Evolutionary conservation across 257 asterid genomes (phyloP).

Genomic region (Ligustrum vulgare): DNA sequence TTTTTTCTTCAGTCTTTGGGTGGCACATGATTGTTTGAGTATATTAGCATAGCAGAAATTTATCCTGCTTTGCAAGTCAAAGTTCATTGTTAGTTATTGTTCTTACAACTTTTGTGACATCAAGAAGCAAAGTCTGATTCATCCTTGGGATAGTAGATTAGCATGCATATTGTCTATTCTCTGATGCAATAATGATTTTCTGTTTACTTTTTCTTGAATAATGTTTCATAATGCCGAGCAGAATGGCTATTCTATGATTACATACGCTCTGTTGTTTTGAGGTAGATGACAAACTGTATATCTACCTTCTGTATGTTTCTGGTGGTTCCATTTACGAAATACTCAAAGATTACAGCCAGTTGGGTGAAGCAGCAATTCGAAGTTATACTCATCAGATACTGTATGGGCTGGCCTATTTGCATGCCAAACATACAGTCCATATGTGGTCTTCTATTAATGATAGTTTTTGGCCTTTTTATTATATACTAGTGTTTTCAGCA

Average conservation of each 20-base stretch:
- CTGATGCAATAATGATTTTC: slow-evolving; percentile 12
- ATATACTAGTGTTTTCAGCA: neutral
- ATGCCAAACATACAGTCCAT: slow-evolving; percentile 57
- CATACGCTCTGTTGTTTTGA: slow-evolving; percentile 25
- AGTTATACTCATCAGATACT: slow-evolving; percentile 57
- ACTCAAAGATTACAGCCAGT: slow-evolving; percentile 63
- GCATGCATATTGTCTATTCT: too few relatives aligned
- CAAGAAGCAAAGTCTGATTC: too few relatives aligned
- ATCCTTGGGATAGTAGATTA: too few relatives aligned
- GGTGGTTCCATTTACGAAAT: slow-evolving; percentile 71
- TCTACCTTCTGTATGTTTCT: slow-evolving; percentile 64
- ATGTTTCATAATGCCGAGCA: slow-evolving; percentile 7
- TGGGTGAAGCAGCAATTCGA: slow-evolving; percentile 62
- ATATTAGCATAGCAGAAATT: slow-evolving; percentile 10
- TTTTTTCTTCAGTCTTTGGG: neutral
- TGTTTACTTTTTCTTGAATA: neutral
- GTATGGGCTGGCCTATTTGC: slow-evolving; percentile 66
- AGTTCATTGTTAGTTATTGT: neutral
- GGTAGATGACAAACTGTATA: slow-evolving; percentile 53
- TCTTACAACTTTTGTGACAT: neutral
- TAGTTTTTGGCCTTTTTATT: too few relatives aligned
- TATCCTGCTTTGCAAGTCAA: neutral
- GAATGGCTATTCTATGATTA: slow-evolving; percentile 6
- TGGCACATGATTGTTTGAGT: neutral
- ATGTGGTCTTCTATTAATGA: slow-evolving; percentile 33